Base-by-base conservation (phyloP, 2,329 filamentous ascomycete genomes). In the Fusarium armeniacum region DNA sequence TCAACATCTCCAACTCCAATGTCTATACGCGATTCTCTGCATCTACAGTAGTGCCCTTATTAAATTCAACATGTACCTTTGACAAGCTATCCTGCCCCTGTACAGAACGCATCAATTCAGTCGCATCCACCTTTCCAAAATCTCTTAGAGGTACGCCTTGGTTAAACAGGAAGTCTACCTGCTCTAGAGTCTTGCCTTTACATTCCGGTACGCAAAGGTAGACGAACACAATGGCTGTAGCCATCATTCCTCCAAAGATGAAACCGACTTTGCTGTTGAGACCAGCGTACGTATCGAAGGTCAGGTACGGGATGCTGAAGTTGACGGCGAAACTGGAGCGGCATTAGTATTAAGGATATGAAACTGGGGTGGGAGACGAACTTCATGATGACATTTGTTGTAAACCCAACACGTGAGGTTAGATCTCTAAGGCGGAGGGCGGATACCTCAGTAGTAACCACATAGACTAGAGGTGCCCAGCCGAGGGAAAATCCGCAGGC, bases 151-250 rank as follows among this genome's bases (percentile, higher is more conserved):
- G 50, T 3, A 71, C 41, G 0, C 58, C 55, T 1, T 65, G 58
- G n/a, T 69, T 71, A 18, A 73, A 73, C n/a, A 73, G 7, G 20
- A 58, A 70, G 5, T 73, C 71, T 0, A 73, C 49, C 12, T 73
- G 67, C 13, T 73, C 71, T 4, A 73, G 2, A 0, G 67, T 71
- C 24, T 72, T 73, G 0, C 71, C 71, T n/a, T 58, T 71, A 22
- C 71, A 73, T 2, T 73, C 71, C 0, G 71, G 71, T 0, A 73
- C 69, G 0, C 69, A 73, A 6, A 71, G 71, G 43, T 70, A 73
- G 0, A 65, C 44, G 30, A 73, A 73, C 0, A 61, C 26, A 5
- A 57, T 33, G 0, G 62, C 63, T 2, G 47, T 6, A 0, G 51
- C 58, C 67, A 62, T 63, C 0, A 73, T 32, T 0, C 58, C 44